phyloP scores from a whole-genome alignment of 352 stramenopile genomes.

The Pythium dissimile region DNA sequence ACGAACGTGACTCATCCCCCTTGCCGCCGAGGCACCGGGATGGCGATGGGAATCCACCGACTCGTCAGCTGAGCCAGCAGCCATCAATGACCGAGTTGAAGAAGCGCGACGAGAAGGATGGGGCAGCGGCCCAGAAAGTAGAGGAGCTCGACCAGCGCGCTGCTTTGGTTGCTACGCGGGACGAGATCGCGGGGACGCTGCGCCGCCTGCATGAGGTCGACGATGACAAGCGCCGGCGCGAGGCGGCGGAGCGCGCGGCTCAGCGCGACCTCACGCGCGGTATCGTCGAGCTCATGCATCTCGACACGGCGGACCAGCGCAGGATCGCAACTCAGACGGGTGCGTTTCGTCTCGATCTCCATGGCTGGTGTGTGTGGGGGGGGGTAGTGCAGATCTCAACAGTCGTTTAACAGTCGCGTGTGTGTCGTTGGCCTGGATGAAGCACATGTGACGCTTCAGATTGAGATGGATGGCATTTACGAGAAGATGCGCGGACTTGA shows the following conservation, averaged over 20 bases:
- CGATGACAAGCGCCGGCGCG: slow-evolving; percentile 14
- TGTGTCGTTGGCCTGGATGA: no score
- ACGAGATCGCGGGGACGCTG: slow-evolving; percentile 37
- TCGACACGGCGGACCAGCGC: slow-evolving; percentile 36
- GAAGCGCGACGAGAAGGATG: slow-evolving; percentile 18
- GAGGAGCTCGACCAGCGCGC: background rate
- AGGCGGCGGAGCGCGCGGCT: slow-evolving; percentile 14
- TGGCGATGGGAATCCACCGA: background rate
- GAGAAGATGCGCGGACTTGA: slow-evolving; percentile 37
- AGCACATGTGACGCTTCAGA: slow-evolving; percentile 35
- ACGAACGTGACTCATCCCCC: background rate
- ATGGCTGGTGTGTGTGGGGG: background rate
- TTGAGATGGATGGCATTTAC: slow-evolving; percentile 29
- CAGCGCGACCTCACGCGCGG: slow-evolving; percentile 43
- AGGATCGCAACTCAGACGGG: slow-evolving; percentile 32
- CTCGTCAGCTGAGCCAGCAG: slow-evolving; percentile 9
- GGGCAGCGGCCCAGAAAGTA: background rate
- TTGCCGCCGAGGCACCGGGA: slow-evolving; percentile 1
- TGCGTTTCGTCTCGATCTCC: slow-evolving; percentile 13
- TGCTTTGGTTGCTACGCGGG: slow-evolving; percentile 7
- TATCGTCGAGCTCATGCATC: slow-evolving; percentile 44
- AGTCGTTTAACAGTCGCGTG: background rate
- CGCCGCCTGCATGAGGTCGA: slow-evolving; percentile 17
- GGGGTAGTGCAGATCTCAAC: background rate
- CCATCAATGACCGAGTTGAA: slow-evolving; percentile 11